These are phyloP conservation scores for Parietaria judaica DNA, from an alignment of 306 rosid species.

Conservation along the genomic window DNA sequence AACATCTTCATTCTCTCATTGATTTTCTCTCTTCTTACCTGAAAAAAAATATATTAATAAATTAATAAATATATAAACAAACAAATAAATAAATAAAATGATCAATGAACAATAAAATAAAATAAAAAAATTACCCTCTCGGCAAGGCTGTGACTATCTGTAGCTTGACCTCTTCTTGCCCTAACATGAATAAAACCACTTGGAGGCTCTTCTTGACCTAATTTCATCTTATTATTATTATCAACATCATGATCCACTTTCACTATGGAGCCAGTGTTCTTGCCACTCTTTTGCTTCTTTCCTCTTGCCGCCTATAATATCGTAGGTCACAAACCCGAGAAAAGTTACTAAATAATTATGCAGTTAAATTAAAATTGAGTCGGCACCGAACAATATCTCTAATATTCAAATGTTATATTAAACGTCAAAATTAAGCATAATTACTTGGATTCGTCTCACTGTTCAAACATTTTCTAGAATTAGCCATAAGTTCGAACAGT, in stretches of 20 bases:
- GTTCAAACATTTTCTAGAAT: too few species aligned
- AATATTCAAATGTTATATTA: conserved; percentile 1
- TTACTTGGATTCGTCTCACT: too few species aligned
- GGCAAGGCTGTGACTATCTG: conserved; percentile 98
- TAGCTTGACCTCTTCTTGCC: conserved; percentile 98
- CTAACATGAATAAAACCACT: conserved; percentile 82
- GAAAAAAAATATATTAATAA: conserved; percentile 19
- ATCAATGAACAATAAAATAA: background rate
- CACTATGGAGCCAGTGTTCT: conserved; percentile 18
- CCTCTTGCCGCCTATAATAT: conserved; percentile 26
- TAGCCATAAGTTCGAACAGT: too few species aligned
- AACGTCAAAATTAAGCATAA: background rate
- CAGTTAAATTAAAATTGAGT: too few species aligned
- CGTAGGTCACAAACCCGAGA: too few species aligned
- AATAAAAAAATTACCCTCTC: conserved; percentile 65
- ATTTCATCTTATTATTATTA: conserved; percentile 25
- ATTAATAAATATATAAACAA: background rate
- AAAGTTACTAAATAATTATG: too few species aligned
- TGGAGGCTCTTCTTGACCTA: conserved; percentile 44
- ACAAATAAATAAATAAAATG: background rate
- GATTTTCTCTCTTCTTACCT: conserved; percentile 95
- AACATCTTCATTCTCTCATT: conserved; percentile 89
- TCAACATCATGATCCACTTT: conserved; percentile 1
- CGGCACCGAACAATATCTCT: conserved; percentile 3
- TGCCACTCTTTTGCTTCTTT: conserved; percentile 49